Evolutionary conservation across 768 basidiomycete species (phyloP).

Genomic region (Rhizopogon roseolus): DNA sequence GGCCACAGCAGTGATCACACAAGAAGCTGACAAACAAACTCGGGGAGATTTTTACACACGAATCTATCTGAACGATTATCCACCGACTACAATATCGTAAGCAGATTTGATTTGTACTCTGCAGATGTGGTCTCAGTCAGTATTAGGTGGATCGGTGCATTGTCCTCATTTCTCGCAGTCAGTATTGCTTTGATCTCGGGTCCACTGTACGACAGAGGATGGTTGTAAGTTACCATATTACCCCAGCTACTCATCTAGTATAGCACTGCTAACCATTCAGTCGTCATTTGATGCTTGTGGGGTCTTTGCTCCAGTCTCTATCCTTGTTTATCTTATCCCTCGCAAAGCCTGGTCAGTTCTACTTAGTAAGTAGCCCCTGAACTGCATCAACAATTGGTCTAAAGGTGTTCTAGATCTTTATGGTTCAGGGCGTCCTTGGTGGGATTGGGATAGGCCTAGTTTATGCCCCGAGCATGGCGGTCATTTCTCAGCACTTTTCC

Average conservation of each 20-base stretch:
- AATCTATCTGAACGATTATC: conserved; percentile 20
- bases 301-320: conserved; percentile 10
- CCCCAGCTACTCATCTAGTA: conserved; percentile 5
- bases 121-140: conserved; percentile 19
- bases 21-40: conserved; percentile 3
- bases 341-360: conserved; percentile 17
- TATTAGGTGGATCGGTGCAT: conserved; percentile 29
- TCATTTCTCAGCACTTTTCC: conserved; percentile 42
- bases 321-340: conserved; percentile 24
- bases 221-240: conserved; percentile 12
- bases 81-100: conserved; percentile 25
- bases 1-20: no score
- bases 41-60: conserved; percentile 28
- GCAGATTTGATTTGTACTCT: conserved; percentile 7
- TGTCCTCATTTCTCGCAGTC: conserved; percentile 30
- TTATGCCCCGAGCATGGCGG: conserved; percentile 37
- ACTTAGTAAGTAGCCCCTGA: conserved; percentile 13
- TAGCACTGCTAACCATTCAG: conserved; percentile 12
- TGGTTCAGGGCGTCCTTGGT: conserved; percentile 38
- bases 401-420: conserved; percentile 27
- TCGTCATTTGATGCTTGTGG: conserved; percentile 7
- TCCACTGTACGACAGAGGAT: conserved; percentile 28
- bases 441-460: conserved; percentile 40
- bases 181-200: conserved; percentile 22
- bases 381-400: no score